Conservation (phyloP, 2,329 filamentous ascomycete species). For the Capronia americana region DNA sequence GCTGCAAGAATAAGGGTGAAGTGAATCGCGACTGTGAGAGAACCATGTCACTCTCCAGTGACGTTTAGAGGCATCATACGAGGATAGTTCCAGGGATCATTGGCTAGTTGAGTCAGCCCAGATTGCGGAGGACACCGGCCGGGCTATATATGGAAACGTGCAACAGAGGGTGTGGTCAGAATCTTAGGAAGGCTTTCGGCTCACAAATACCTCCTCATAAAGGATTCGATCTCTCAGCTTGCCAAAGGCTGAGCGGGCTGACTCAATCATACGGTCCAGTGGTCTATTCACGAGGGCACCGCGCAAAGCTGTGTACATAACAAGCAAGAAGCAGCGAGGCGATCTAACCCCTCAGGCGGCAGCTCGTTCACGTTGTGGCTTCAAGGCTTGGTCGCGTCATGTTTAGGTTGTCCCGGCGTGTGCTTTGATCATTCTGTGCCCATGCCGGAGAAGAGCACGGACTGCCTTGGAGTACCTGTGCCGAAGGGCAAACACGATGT, state of each 20-base stretch:
- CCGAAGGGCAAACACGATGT: conserved; percentile 8
- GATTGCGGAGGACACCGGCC: conserved; percentile 22
- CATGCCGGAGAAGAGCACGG: not conserved
- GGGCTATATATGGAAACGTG: conserved; percentile 26
- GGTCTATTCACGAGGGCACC: not conserved
- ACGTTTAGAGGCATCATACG: not conserved
- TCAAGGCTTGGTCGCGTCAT: not conserved
- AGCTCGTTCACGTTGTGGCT: not conserved
- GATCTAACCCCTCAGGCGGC: not conserved
- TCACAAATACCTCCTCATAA: conserved; percentile 2
- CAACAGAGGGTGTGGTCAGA: conserved; percentile 16
- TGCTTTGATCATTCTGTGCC: not conserved
- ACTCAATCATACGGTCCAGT: conserved; percentile 5
- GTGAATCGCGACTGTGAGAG: not conserved
- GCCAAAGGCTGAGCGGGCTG: conserved; percentile 19
- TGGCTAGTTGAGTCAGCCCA: conserved; percentile 20
- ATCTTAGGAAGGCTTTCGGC: conserved; percentile 13
- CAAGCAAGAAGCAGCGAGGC: not conserved
- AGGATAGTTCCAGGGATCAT: conserved; percentile 8
- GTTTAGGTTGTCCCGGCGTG: not conserved
- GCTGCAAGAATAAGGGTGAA: conserved; percentile 12
- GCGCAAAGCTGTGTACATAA: not conserved
- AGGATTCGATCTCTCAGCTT: not conserved
- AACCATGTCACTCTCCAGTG: not conserved
- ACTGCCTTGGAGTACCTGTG: not conserved